Evolutionary conservation across 106 monocot genomes (phyloP), one percentile per base, ranked within the genome.

Genomic region (Apostasia ramifera): DNA sequence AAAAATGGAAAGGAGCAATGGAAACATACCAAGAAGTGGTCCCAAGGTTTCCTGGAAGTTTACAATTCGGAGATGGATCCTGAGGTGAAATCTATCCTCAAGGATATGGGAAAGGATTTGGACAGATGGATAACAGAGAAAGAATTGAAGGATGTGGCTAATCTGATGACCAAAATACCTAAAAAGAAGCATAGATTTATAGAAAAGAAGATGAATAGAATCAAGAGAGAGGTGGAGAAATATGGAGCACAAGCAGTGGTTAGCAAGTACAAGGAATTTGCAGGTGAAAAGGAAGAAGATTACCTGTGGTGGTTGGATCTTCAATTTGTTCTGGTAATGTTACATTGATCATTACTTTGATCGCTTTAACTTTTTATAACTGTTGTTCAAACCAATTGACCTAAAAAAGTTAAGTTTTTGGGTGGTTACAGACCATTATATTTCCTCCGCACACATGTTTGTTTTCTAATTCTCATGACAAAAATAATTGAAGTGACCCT

Each of bases 21-120:
- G 92, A 66, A 85, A 64, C 92, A 92, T 67, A 92, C 92, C 51
- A 92, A 92, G 80, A 92, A 79, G 77, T 92, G 92, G 92, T 85
- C 92, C 40, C 67, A 78, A 79, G 92, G 80, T 63, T 88, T 92
- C 74, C 69, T 92, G 38, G 88, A 92, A 57, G 78, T 92, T 68
- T 92, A 92, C 70, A 92, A 92, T 83, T 58, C 82, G 50, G 81
- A 92, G 76, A 81, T 63, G 15, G 88, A 92, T 79, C 92, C 92
- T 53, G 92, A 92, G 50, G 68, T 88, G 5, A 92, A 92, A 76
- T 85, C 92, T 58, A 69, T 81, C 48, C 82, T 88, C 78, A 88
- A 70, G 62, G 83, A 88, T 64, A 85, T 92, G 85, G 92, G 92
- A 38, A 92, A 88, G 73, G 88, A 78, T 67, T 76, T 92, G 46